Evolutionary conservation across 2,329 filamentous ascomycete genomes (phyloP).

Genomic region (Thermothelomyces thermophilus): DNA sequence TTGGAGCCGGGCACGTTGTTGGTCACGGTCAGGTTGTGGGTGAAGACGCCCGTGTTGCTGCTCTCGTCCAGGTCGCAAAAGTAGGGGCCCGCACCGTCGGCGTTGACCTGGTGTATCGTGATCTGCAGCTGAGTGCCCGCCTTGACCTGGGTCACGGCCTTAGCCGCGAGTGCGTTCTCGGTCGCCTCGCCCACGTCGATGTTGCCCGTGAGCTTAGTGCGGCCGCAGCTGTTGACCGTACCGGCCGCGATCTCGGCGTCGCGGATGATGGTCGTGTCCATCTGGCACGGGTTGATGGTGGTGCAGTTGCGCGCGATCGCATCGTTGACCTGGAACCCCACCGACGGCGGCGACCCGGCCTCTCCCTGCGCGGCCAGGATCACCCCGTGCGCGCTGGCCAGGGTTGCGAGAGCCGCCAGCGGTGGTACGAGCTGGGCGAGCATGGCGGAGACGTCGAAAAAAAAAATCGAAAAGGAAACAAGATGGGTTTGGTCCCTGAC

Average conservation of each 20-base stretch:
- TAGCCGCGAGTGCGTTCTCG: constrained; percentile 42
- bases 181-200: constrained; percentile 55
- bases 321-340: constrained; percentile 48
- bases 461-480: constrained; percentile 41
- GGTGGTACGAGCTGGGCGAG: constrained; percentile 23
- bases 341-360: constrained; percentile 39
- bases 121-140: constrained; percentile 39
- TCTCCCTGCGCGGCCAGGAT: constrained; percentile 42
- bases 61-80: constrained; percentile 46
- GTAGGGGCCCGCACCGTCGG: constrained; percentile 50
- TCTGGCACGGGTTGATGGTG: constrained; percentile 58
- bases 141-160: constrained; percentile 43
- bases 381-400: constrained; percentile 39
- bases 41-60: constrained; percentile 39
- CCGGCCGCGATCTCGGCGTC: constrained; percentile 48
- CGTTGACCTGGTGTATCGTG: constrained; percentile 49
- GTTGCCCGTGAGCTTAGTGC: constrained; percentile 45
- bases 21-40: constrained; percentile 44
- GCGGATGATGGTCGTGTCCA: constrained; percentile 57
- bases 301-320: constrained; percentile 57
- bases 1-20: constrained; percentile 55
- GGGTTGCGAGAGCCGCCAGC: constrained; percentile 30
- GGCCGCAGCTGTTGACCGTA: constrained; percentile 54
- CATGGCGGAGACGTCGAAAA: constrained; percentile 48
- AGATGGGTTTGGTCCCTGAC: too few species aligned